Base-by-base conservation (phyloP, 257 asterid species). In the Solanum medicagineum region DNA sequence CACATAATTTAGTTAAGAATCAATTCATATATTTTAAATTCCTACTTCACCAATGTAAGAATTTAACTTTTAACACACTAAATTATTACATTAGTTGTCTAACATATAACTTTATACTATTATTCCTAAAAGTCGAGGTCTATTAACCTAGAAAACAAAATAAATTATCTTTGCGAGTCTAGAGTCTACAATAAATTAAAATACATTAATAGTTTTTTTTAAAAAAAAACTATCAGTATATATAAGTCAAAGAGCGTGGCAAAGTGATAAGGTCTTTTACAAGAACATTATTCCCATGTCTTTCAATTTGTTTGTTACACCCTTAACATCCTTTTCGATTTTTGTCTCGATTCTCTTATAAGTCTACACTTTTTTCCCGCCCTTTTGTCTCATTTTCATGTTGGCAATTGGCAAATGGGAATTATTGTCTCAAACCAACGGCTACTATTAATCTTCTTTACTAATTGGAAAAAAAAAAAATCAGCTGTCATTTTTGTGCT, bases 281-380 rank as follows among this genome's bases (percentile, higher is more conserved):
- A 87, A 65, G 77, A 65, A 53, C 42, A 79, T 77, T 81, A 42
- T 70, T 70, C 81, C 42, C 24, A 14, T 68, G 45, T 62, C 13
- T 45, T 11, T 42, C 2, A 68, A 69, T 69, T 36, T 69, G 68
- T 60, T 60, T 2, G 32, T 60, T 60, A 32, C 32, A 62, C 71
- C 84, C 83, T 77, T 84, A 85, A 87, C 86, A 84, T 81, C 87
- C 73, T 66, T 87, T 90, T 87, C 86, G 29, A 20, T 45, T 57
- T 73, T 45, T 44, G 57, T n/a, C 81, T 73, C 81, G 47, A 73
- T 7, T 45, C 20, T 73, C 70, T 84, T 77, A 24, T 70, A 68
- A 86, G 89, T 85, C 88, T 29, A 51, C 75, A 71, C 22, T 47
- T 40, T 55, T 87, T 89, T 89, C 86, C 89, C 90, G 90, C 73